Evolutionary conservation across 306 rosid genomes (phyloP), one percentile per base, ranked within the genome.

Genomic region (Mucuna pruriens): DNA sequence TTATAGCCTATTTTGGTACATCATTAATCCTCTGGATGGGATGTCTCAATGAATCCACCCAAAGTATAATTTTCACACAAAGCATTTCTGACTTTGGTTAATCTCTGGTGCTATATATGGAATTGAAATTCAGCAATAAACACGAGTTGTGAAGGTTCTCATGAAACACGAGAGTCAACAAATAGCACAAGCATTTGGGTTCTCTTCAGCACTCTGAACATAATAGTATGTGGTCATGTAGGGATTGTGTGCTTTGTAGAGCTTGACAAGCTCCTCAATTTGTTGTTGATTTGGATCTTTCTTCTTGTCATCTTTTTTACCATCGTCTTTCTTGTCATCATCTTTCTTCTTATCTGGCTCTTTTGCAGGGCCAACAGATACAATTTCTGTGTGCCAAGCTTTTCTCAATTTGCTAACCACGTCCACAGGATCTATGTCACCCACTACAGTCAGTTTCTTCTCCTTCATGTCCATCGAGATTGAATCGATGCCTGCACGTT

Each of bases 381-480:
- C 1, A 7, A 95, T 93, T 6, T 95, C 95, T 5, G 92, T 23
- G 77, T 20, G 58, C 97, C 97, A 95, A 44, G 45, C 12, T 77
- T 93, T 95, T 76, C 95, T 82, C n/a, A 93, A 25, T 51, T 93
- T 95, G 66, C 66, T 83, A 6, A 86, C 95, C 17, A 91, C 77
- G 0, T 68, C 20, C 2, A 93, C 93, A 0, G 97, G 97, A 71
- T 95, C 97, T 45, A 88, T 75, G 4, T 74, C 81, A 2, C 97
- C 99, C 20, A 86, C 68, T 19, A 95, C 93, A 0, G 97, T 95
- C 45, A 95, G 26, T 38, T 93, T 95, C 85, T 75, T 86, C n/a
- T 91, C 97, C 44, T 92, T 95, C 97, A 95, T 91, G 85, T 95
- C 91, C 97, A 91, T 82, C 13, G 91, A 85, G 45, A 95, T 88